Evolutionary conservation across 208 protist genomes (phyloP).

Genomic region (Wallacemonas sp.): DNA sequence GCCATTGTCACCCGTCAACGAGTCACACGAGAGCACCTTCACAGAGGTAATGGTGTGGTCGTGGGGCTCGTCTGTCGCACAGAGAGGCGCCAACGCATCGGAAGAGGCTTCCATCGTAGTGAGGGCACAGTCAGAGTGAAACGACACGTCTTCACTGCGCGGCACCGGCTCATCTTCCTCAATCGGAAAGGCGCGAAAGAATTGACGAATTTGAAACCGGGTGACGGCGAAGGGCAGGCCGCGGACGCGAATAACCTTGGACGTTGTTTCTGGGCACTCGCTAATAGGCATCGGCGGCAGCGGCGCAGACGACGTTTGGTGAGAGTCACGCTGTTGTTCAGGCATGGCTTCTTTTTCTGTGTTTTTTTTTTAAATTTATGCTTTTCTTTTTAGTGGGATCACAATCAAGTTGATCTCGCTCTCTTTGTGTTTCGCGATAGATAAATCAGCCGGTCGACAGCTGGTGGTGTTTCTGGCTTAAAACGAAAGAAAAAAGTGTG

Average conservation of each 20-base stretch:
- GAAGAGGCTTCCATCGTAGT: background rate
- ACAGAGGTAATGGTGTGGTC: background rate
- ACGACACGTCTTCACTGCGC: background rate
- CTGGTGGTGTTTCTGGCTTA: background rate
- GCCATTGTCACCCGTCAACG: background rate
- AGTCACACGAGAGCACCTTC: background rate
- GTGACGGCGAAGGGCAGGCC: slow-evolving; percentile 46
- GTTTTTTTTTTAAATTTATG: background rate
- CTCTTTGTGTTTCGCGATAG: too few species aligned
- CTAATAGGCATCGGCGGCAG: slow-evolving; percentile 15
- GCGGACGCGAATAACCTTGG: slow-evolving; percentile 32
- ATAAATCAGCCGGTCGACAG: too few species aligned
- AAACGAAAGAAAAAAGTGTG: background rate
- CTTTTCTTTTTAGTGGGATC: too few species aligned
- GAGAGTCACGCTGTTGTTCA: slow-evolving; percentile 4
- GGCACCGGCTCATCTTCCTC: background rate
- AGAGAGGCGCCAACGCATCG: too few species aligned
- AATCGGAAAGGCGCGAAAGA: slow-evolving; percentile 42
- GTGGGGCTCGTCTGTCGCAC: background rate
- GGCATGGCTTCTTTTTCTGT: background rate
- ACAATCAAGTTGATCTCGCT: too few species aligned
- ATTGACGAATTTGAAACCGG: slow-evolving; percentile 29
- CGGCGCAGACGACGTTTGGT: background rate
- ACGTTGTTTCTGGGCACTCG: background rate
- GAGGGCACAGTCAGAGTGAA: background rate